Percentiles rank a stretch among this genome's conserved stretches.
These are phyloP conservation scores for Colletotrichum limetticola DNA, from an alignment of 2,329 filamentous ascomycete species.

Conservation along the genomic window DNA sequence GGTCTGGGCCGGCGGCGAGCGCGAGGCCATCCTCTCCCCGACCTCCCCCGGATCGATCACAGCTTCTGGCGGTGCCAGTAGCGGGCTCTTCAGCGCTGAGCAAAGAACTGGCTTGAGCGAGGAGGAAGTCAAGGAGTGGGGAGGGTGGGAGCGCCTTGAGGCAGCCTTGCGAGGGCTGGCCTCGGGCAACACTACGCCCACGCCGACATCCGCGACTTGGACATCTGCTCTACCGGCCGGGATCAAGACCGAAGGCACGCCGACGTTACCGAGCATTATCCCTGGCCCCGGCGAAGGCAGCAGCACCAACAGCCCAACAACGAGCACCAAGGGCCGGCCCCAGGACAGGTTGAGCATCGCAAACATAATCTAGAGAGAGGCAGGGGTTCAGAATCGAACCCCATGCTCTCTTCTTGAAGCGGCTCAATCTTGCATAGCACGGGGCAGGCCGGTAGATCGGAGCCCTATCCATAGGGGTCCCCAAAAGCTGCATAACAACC, in stretches of 20 bases:
- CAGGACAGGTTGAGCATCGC: conserved; percentile 54
- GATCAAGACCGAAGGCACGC: conserved; percentile 47
- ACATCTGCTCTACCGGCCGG: conserved; percentile 44
- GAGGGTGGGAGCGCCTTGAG: conserved; percentile 83
- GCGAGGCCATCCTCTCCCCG: conserved; percentile 45
- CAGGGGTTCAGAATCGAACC: not conserved
- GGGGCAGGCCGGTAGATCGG: not conserved
- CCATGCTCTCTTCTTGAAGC: not conserved
- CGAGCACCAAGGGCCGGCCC: conserved; percentile 38
- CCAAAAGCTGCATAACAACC: not conserved
- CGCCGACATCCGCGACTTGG: conserved; percentile 48
- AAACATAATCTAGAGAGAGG: conserved; percentile 52
- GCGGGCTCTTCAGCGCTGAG: conserved; percentile 56
- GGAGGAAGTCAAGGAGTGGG: conserved; percentile 75
- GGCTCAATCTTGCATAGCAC: not conserved
- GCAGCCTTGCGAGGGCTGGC: conserved; percentile 47
- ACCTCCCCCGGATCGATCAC: conserved; percentile 30
- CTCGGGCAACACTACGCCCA: conserved; percentile 41
- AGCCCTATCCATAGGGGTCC: not conserved
- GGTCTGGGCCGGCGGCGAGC: conserved; percentile 79
- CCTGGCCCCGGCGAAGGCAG: conserved; percentile 37
- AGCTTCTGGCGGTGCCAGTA: conserved; percentile 43
- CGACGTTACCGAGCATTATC: conserved; percentile 38
- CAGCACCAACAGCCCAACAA: conserved; percentile 42
- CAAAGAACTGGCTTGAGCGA: conserved; percentile 63